phyloP scores from a whole-genome alignment of 2,329 filamentous ascomycete genomes.

The Trichoderma citrinoviride region DNA sequence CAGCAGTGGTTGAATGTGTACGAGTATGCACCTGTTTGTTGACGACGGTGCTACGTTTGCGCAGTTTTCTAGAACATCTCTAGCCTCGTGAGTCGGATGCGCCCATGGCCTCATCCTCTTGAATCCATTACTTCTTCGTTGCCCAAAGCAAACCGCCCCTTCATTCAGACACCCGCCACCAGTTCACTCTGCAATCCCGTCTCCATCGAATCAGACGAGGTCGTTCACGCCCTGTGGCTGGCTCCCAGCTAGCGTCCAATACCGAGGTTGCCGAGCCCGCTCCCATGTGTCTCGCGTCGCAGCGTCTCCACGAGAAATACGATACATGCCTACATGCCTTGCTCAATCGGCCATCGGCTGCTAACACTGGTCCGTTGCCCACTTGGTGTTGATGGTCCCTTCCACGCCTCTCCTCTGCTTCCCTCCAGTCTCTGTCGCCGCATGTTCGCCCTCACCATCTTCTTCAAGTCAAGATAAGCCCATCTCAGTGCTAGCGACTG shows the following conservation, averaged over 20 bases:
- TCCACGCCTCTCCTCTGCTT: background rate
- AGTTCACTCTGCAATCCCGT: background rate
- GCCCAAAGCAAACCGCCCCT: background rate
- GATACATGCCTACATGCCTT: too few species aligned
- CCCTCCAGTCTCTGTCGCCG: background rate
- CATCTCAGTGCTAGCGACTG: background rate
- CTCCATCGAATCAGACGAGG: too few species aligned
- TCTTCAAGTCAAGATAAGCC: background rate
- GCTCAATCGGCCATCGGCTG: background rate
- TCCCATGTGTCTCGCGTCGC: background rate
- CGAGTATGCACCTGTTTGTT: too few species aligned
- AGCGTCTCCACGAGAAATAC: constrained; percentile 8
- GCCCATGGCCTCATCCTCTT: too few species aligned
- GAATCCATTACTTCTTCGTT: too few species aligned
- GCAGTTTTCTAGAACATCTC: constrained; percentile 1
- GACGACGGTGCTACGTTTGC: background rate
- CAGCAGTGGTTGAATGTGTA: too few species aligned
- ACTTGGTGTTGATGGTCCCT: background rate
- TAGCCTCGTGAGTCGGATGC: background rate
- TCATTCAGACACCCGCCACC: background rate
- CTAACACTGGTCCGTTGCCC: background rate
- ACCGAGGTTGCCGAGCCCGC: constrained; percentile 11
- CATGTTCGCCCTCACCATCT: background rate
- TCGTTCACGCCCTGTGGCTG: background rate
- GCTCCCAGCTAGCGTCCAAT: constrained; percentile 11